phyloP scores from a whole-genome alignment of 768 basidiomycete species.

The Ramaria sp. region DNA sequence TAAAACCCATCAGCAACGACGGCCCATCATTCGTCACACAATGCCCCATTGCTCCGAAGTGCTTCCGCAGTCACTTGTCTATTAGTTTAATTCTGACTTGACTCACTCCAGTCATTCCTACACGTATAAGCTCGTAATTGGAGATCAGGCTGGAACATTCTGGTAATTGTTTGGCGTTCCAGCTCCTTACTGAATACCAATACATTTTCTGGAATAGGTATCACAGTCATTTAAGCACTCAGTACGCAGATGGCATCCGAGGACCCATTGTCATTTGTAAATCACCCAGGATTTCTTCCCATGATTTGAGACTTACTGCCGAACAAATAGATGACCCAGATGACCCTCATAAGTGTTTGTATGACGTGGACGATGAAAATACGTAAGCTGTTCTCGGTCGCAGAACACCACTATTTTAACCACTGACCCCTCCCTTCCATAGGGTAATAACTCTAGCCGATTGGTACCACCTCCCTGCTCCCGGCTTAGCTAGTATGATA shows the following conservation, averaged over 20 bases:
- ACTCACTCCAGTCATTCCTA: neutral
- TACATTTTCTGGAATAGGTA: constrained; percentile 9
- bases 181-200: neutral
- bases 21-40: constrained; percentile 28
- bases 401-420: neutral
- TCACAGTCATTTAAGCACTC: constrained; percentile 12
- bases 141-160: constrained; percentile 10
- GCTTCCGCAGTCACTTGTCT: neutral
- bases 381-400: neutral
- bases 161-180: neutral
- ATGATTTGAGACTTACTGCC: neutral
- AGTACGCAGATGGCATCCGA: constrained; percentile 12
- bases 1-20: neutral
- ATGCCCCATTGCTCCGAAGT: constrained; percentile 21
- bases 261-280: constrained; percentile 11
- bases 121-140: neutral
- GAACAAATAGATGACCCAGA: neutral
- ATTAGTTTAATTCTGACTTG: neutral
- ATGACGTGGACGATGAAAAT: constrained; percentile 38
- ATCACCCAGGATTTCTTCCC: neutral
- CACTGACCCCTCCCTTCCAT: neutral
- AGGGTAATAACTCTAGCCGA: constrained; percentile 32
- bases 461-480: constrained; percentile 25
- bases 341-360: constrained; percentile 18
- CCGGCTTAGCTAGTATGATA: neutral